Base-by-base conservation (phyloP, 495 filamentous ascomycete species). In the Penicillium psychrofluorescens region DNA sequence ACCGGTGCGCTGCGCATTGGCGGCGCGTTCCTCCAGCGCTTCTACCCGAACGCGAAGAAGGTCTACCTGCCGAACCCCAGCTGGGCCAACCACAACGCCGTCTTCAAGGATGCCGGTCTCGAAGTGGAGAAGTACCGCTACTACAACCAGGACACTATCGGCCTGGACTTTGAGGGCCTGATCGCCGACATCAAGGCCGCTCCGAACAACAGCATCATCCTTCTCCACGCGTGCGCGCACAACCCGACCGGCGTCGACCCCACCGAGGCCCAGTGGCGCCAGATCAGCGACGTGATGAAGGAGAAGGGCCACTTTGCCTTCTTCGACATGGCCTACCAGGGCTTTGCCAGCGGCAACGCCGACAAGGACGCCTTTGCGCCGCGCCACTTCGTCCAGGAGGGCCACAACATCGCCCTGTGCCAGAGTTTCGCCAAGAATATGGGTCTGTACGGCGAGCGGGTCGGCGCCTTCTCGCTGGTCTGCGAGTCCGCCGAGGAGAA, bases 391-490 rank as follows among this genome's bases (percentile, higher is more conserved):
- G 80, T 96, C 60, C 78, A 83, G 66, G 74, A 98, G 70, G 92
- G 91, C 57, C 91, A 95, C 75, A 79, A 85, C 63, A 83, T 94
- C 56, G 81, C 77, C 58, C 80, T 98, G 49, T 83, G 87, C 55
- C 92, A 98, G 75, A 90, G 85, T 41, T 98, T 98, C 68, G 92
- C 92, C 63, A 98, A 98, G 86, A 98, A 98, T 79, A 98, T 98
- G 92, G 92, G 92, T 69, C 85, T 98, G 50, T 98, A 98, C 61
- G 92, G 92, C 62, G 92, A 98, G 77, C 91, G 92, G 72, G 89
- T 95, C 41, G 92, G 92, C 58, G 90, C 90, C 44, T 98, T 98
- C 80, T 95, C 88, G 43, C 79, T 97, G 44, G 82, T 95, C 50
- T 86, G 85, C 63, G 85, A 79, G 42, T 81, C 81, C 39, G 72